Base-by-base conservation (phyloP, 1,284 basidiomycete species). In the Malassezia caprae region DNA sequence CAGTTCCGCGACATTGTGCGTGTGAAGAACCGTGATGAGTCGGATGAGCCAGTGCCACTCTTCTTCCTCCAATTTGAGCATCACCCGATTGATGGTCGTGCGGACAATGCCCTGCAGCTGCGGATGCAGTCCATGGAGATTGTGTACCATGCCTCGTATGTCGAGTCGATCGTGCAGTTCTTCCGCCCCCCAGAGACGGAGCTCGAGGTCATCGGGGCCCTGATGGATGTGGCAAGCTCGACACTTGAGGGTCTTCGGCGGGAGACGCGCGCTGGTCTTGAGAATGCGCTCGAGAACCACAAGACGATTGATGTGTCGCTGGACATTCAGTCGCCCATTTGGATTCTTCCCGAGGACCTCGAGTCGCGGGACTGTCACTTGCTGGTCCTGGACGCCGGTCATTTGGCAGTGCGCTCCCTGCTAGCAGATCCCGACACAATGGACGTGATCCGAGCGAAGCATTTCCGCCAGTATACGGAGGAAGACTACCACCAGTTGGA, bases 101-200 rank as follows among this genome's bases (percentile, higher is more conserved):
- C 96, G 31, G 93, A 98, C 75, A 94, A 82, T 67, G 90, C 86
- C 0, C 78, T 98, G 52, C 87, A 86, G 6, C 82, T 96, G 51
- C 84, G 84, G 56, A 89, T 99, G 86, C 83, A 90, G 6, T 89
- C 93, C 68, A 87, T 96, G 84, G 93, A 99, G 76, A 88, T 99
- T 64, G 88, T 99, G 53, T 99, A 99, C 71, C 90, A 98, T 73
- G 83, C 81, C 66, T 87, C 88, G 31, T 98, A 96, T 73, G 81
- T 98, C 37, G 93, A 98, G 78, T 87, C 87, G 2, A 82, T 98
- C 34, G 85, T 88, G 62, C 82, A 81, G 59, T 99, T 99, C 78
- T 87, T 99, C 78, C 88, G 85, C 73, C 94, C 94, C 2, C 91
- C 94, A 1, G 85, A 86, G 41, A 91, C 86, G 73, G 93, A 98